Base-by-base conservation (phyloP, 2,329 filamentous ascomycete species). In the Ascochyta fabae region DNA sequence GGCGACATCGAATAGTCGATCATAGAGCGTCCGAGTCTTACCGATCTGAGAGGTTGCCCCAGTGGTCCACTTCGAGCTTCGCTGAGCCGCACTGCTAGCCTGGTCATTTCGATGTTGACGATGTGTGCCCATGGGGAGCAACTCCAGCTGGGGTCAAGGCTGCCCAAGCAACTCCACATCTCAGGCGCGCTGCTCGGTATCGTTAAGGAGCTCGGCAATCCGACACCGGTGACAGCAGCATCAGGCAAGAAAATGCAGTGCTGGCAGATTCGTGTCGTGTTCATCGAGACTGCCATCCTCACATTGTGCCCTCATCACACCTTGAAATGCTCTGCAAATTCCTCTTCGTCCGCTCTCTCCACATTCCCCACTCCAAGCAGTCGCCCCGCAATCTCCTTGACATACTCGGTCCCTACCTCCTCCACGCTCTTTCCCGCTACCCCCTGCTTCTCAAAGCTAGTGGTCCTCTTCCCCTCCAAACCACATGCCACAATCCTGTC, bases 401-500 rank as follows among this genome's bases (percentile, higher is more conserved):
- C 79, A 69, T 81, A 81, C 4, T 61, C 62, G 3, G 56, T 56
- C 12, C 70, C 78, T 13, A 79, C 79, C 35, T 72, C 67, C 45
- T 75, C 72, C 3, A 81, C 75, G 26, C 56, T 64, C 31, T 61
- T 59, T 1, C 67, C 74, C 10, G 45, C 39, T 5, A 78, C 74
- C 0, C 79, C 78, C 73, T 90, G 83, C 35, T 78, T 80, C 60
- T 80, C 79, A 55, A 96, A 82, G 72, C 86, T 93, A n/a, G 91
- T 96, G 48, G 91, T 88, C 57, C 83, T 81, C 78, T 90, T 91
- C 23, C 89, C 93, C 58, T 88, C 86, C 35, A 98, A 76, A 0
- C 95, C 95, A 80, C 94, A 98, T 13, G 92, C 89, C n/a, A 93
- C 88, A 73, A 98, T 96, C 59, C 93, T 83, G 23, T 83, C 79